Base-by-base conservation (phyloP, 2,329 filamentous ascomycete species). In the Aspergillus neotritici region DNA sequence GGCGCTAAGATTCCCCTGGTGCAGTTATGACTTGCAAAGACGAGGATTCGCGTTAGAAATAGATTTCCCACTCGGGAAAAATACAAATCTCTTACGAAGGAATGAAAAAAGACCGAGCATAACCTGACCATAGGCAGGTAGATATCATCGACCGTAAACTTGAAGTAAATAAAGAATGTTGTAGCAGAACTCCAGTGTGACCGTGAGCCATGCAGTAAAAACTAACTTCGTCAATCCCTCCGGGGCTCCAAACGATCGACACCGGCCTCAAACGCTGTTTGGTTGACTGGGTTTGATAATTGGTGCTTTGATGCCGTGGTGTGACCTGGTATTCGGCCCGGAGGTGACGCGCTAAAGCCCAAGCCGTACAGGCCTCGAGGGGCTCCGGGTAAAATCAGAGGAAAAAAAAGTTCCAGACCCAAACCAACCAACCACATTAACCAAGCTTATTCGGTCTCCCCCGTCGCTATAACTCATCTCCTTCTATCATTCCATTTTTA, bases 41-140 rank as follows among this genome's bases (percentile, higher is more conserved):
- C 41, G 41, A 39, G 44, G 14, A 41, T 41, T 42, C 39, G 29
- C 37, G 31, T 46, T 53, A 52, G 44, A 51, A 39, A 37, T 56
- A 56, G 54, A 56, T 37, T 40, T 44, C 40, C 41, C 44, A 41
- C 47, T 36, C 34, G 48, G 40, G 44, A 55, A 25, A 8, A 25
- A 52, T 49, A 44, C 47, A 52, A 54, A 44, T 47, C 53, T 44
- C 42, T 56, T 44, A 57, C 43, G 54, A 57, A 47, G 49, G 50
- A 50, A 54, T 49, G 53, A 56, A 52, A 51, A 49, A 16, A 25
- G 17, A 33, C 12, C 33, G n/a, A n/a, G n/a, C n/a, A n/a, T n/a
- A n/a, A n/a, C n/a, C n/a, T n/a, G n/a, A 8, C 25, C 15, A 11
- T 11, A 10, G 9, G 12, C 11, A 11, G 4, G 21, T 39, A 39